Percentiles rank a stretch among this genome's conserved stretches.
Evolutionary conservation across 805 yeast species (phyloP).

Genomic region (Tetrapisispora phaffii): DNA sequence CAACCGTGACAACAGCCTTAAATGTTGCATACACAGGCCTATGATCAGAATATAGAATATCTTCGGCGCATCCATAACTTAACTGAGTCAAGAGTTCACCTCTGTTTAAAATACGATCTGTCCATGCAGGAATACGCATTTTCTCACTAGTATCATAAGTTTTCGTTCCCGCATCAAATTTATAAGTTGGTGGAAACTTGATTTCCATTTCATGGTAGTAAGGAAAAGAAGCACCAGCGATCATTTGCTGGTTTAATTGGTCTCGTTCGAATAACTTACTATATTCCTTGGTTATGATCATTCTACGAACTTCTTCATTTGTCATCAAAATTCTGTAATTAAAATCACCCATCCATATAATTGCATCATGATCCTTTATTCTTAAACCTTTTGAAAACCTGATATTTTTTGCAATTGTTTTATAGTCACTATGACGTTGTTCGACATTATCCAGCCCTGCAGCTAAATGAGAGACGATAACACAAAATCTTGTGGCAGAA

Average conservation of each 20-base stretch:
- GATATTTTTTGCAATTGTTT: constrained; percentile 61
- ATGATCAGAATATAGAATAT: constrained; percentile 72
- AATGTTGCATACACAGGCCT: constrained; percentile 78
- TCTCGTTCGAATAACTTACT: constrained; percentile 55
- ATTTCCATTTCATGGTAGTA: constrained; percentile 75
- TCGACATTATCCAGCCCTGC: constrained; percentile 79
- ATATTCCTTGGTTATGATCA: constrained; percentile 41
- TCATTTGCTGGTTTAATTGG: constrained; percentile 71
- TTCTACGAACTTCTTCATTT: constrained; percentile 56
- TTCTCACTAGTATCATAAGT: constrained; percentile 84
- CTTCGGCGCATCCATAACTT: constrained; percentile 48
- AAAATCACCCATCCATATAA: constrained; percentile 90
- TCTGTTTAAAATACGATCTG: constrained; percentile 74
- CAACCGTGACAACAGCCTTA: constrained; percentile 49
- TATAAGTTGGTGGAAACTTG: constrained; percentile 83
- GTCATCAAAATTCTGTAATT: constrained; percentile 71
- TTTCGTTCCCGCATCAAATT: constrained; percentile 79
- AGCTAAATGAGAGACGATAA: constrained; percentile 81
- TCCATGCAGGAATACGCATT: constrained; percentile 94
- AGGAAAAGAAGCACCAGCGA: constrained; percentile 66
- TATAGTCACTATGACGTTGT: constrained; percentile 81
- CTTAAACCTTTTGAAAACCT: constrained; percentile 48
- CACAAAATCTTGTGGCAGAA: constrained; percentile 62
- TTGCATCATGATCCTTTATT: constrained; percentile 68
- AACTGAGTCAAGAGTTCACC: constrained; percentile 50